Conservation (phyloP, 169 alveolate species). For the Plasmodium vinckei region DNA sequence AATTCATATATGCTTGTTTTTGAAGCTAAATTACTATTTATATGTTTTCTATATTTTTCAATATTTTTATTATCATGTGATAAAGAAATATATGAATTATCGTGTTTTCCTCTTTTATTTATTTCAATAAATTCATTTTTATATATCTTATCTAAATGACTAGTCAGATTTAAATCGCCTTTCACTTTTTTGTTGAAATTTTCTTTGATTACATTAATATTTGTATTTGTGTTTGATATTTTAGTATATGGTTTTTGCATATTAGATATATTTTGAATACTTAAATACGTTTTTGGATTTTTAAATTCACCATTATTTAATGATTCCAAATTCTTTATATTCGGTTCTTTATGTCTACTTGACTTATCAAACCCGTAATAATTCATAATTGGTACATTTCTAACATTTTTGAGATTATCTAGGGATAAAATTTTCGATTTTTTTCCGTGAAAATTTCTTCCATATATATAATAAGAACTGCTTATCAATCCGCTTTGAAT, state of each 20-base stretch:
- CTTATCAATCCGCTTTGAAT: conserved; percentile 35
- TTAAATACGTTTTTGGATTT: conserved; percentile 2
- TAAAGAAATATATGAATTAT: conserved; percentile 9
- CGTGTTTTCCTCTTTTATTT: conserved; percentile 38
- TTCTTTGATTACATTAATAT: conserved; percentile 68
- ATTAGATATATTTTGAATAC: conserved; percentile 31
- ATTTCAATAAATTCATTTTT: conserved; percentile 63
- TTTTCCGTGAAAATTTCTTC: conserved; percentile 30
- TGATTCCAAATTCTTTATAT: conserved; percentile 4
- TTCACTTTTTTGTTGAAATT: conserved; percentile 64
- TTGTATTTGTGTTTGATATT: conserved; percentile 69
- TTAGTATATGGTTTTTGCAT: conserved; percentile 51
- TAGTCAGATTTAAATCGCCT: conserved; percentile 7
- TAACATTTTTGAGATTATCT: conserved; percentile 24
- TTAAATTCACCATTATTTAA: conserved; percentile 16
- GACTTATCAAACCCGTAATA: conserved; percentile 49
- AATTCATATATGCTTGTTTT: conserved; percentile 25
- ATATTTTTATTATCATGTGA: conserved; percentile 18
- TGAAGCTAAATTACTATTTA: conserved; percentile 19
- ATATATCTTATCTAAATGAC: conserved; percentile 30
- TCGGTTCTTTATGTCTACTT: conserved; percentile 2
- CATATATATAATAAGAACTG: conserved; percentile 20
- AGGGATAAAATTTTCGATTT: conserved; percentile 47
- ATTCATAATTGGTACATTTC: conserved; percentile 32
- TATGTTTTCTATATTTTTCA: conserved; percentile 32